These are phyloP conservation scores for Luvunga scandens DNA, from an alignment of 345 rosid genomes.

Conservation along the genomic window DNA sequence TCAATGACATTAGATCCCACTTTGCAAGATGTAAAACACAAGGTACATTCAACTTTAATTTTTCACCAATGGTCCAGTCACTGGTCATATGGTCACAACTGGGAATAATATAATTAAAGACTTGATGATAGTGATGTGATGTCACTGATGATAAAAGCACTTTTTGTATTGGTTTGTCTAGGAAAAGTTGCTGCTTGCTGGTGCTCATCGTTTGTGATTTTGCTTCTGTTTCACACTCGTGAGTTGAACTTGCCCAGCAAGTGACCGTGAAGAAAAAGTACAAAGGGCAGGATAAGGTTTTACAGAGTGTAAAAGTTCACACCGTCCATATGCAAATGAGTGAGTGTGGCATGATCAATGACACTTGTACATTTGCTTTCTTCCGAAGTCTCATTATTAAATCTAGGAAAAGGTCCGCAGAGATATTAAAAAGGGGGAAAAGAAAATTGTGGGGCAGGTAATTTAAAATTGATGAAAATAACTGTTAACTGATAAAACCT, in stretches of 20 bases:
- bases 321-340: slow-evolving; percentile 2
- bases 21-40: slow-evolving; percentile 4
- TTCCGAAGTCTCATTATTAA: not conserved
- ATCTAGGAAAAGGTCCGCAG: slow-evolving; percentile 9
- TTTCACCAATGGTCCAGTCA: not conserved
- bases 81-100: not conserved
- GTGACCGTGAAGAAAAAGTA: not conserved
- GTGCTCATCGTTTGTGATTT: not conserved
- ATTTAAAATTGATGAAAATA: not conserved
- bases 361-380: not conserved
- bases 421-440: not conserved
- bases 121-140: not conserved
- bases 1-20: slow-evolving; percentile 2
- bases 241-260: slow-evolving; percentile 1
- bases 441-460: not conserved
- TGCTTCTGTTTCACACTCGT: not conserved
- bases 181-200: slow-evolving; percentile 6
- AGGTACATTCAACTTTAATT: slow-evolving; percentile 4
- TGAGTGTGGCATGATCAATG: not conserved
- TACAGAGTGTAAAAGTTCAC: not conserved
- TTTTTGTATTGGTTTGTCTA: slow-evolving; percentile 7
- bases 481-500: not conserved
- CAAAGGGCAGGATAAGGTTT: not conserved
- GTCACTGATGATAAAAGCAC: slow-evolving; percentile 2
- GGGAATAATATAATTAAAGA: not conserved